Percentiles rank a stretch among this genome's conserved stretches.
phyloP scores from a whole-genome alignment of 1,284 basidiomycete genomes.

The Melampsora larici-populina region DNA sequence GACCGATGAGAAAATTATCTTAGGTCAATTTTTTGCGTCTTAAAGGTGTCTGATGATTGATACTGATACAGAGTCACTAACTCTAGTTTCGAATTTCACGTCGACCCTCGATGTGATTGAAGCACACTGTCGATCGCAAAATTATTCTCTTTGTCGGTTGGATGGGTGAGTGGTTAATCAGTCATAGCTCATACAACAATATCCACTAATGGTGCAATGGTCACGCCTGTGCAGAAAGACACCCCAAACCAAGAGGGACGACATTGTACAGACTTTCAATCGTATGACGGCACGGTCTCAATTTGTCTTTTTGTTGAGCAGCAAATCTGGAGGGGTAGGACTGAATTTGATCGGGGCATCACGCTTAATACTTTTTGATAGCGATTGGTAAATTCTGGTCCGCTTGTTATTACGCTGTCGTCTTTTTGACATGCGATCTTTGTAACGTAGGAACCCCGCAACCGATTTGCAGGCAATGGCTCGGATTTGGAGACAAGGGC shows the following conservation, averaged over 20 bases:
- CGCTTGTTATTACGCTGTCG: background rate
- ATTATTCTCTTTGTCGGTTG: slow-evolving; percentile 76
- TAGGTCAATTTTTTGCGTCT: slow-evolving; percentile 58
- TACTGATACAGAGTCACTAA: background rate
- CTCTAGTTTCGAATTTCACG: slow-evolving; percentile 51
- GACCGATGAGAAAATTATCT: slow-evolving; percentile 86
- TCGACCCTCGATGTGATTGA: slow-evolving; percentile 89
- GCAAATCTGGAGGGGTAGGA: slow-evolving; percentile 92
- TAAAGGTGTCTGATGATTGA: background rate
- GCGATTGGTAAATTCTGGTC: slow-evolving; percentile 66
- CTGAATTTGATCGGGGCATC: slow-evolving; percentile 65
- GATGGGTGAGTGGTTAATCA: slow-evolving; percentile 63
- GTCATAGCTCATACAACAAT: slow-evolving; percentile 47
- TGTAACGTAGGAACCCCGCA: slow-evolving; percentile 51
- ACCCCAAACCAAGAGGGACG: slow-evolving; percentile 72
- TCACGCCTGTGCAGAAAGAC: slow-evolving; percentile 63
- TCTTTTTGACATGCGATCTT: background rate
- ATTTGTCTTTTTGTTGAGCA: slow-evolving; percentile 84
- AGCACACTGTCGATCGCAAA: slow-evolving; percentile 70
- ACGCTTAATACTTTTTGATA: slow-evolving; percentile 73
- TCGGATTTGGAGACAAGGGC: slow-evolving; percentile 73
- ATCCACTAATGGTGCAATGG: slow-evolving; percentile 48
- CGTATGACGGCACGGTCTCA: slow-evolving; percentile 48
- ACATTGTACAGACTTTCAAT: slow-evolving; percentile 77
- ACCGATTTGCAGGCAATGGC: slow-evolving; percentile 94